Conservation (phyloP, 108 stramenopile species). For the Nannochloropsis oceanica region DNA sequence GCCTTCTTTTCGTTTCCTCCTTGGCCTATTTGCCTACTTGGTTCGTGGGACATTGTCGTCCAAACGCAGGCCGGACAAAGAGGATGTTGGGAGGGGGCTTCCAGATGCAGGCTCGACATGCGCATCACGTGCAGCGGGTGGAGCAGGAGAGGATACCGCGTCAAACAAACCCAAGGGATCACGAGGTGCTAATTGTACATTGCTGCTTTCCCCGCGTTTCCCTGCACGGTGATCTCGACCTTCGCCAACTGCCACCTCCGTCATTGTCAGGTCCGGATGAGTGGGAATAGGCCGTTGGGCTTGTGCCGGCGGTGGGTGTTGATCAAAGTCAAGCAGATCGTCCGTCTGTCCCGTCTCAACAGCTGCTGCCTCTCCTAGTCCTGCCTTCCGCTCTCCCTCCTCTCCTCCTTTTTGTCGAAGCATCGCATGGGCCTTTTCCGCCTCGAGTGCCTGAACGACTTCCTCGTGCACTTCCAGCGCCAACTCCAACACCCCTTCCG, state of each 20-base stretch:
- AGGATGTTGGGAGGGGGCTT: too few species aligned
- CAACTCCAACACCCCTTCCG: slow-evolving; percentile 10
- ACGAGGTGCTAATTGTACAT: neutral
- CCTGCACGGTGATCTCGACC: neutral
- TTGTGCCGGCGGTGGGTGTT: neutral
- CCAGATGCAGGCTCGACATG: too few species aligned
- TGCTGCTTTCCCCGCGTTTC: neutral
- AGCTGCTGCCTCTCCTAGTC: neutral
- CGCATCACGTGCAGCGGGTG: neutral
- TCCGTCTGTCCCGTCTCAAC: neutral
- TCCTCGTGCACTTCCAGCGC: slow-evolving; percentile 13
- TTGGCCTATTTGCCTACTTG: too few species aligned
- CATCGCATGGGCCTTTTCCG: neutral
- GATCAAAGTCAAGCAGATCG: neutral
- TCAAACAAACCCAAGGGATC: neutral
- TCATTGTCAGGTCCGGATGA: neutral
- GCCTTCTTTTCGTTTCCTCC: too few species aligned
- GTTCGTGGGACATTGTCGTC: too few species aligned
- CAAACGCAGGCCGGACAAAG: too few species aligned
- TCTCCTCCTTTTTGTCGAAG: neutral
- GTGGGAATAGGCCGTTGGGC: neutral
- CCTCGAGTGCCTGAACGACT: slow-evolving; percentile 7
- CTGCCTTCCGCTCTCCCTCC: neutral
- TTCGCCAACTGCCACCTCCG: neutral
- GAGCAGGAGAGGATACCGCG: neutral